Percentiles rank a stretch among this genome's conserved stretches.
These are phyloP conservation scores for Candida sp. DNA, from an alignment of 1,139 yeast genomes.

Conservation along the genomic window DNA sequence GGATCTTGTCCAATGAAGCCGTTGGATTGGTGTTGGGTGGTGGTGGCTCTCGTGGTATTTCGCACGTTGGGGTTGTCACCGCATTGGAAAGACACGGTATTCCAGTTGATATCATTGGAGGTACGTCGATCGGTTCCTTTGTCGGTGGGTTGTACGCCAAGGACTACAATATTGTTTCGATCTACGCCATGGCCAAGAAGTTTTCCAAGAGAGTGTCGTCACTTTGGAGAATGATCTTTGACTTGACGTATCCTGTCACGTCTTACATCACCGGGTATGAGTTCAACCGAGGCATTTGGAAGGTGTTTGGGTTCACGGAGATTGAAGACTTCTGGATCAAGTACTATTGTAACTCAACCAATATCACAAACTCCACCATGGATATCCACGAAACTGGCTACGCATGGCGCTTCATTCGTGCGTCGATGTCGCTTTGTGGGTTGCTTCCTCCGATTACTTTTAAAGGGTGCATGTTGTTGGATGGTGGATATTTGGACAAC, in stretches of 20 bases:
- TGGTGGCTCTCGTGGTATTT: conserved; percentile 96
- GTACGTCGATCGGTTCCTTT: conserved; percentile 95
- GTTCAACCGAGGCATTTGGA: conserved; percentile 97
- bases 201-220: conserved; percentile 86
- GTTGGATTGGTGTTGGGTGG: conserved; percentile 96
- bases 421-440: conserved; percentile 97
- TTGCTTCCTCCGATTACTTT: conserved; percentile 88
- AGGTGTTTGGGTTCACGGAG: conserved; percentile 88
- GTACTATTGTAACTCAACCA: conserved; percentile 92
- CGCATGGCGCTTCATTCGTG: conserved; percentile 95
- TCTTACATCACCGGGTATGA: conserved; percentile 98
- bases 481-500: conserved; percentile 96
- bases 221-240: conserved; percentile 83
- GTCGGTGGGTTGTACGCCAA: conserved; percentile 95
- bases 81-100: conserved; percentile 95
- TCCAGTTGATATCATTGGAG: conserved; percentile 94
- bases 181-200: conserved; percentile 87
- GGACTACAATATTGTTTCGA: conserved; percentile 90
- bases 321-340: conserved; percentile 97
- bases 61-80: conserved; percentile 91
- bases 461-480: conserved; percentile 90
- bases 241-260: conserved; percentile 91
- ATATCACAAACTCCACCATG: conserved; percentile 94
- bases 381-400: conserved; percentile 92
- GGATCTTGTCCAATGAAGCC: conserved; percentile 90